A percentile compares a stretch with the other conserved stretches of the same genome.
Conservation (phyloP, 75 land plant genomes). For the Adiantum capillusveneris region DNA sequence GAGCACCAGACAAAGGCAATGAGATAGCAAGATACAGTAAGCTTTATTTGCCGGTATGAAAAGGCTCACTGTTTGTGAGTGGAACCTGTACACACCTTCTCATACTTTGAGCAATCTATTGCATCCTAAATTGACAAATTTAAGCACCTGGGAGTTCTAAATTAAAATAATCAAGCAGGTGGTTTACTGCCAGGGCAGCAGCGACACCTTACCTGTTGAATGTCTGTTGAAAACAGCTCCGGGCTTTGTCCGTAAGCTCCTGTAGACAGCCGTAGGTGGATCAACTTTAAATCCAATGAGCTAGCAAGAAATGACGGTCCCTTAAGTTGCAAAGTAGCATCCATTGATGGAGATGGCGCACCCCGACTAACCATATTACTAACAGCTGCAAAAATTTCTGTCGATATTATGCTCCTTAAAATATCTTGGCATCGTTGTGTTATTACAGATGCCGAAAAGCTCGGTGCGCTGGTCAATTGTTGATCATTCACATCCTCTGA, state of each 20-base stretch:
- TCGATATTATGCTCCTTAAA: constrained; percentile 1
- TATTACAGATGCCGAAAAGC: constrained; percentile 2
- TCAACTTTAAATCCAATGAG: constrained; percentile 24
- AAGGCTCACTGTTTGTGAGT: too few species aligned
- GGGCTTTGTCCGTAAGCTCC: constrained; percentile 34
- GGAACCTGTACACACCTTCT: too few species aligned
- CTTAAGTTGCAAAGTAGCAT: background rate
- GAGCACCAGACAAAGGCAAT: too few species aligned
- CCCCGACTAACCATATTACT: constrained; percentile 1
- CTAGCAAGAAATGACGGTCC: constrained; percentile 10
- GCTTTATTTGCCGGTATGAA: too few species aligned
- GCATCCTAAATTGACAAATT: too few species aligned
- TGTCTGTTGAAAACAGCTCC: constrained; percentile 30
- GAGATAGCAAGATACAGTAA: too few species aligned
- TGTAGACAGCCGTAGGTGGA: constrained; percentile 32
- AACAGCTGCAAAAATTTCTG: constrained; percentile 10
- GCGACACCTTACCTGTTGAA: constrained; percentile 23
- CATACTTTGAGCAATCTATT: too few species aligned
- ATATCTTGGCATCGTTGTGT: constrained; percentile 11
- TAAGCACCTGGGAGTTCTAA: too few species aligned
- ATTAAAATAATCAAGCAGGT: too few species aligned
- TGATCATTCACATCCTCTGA: too few species aligned
- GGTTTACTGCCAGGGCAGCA: too few species aligned
- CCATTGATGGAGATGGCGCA: background rate
- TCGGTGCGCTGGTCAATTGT: too few species aligned